Percentiles rank a stretch among this genome's conserved stretches.
Conservation (phyloP, 2,329 filamentous ascomycete species). For the Niveomyces coronatus region DNA sequence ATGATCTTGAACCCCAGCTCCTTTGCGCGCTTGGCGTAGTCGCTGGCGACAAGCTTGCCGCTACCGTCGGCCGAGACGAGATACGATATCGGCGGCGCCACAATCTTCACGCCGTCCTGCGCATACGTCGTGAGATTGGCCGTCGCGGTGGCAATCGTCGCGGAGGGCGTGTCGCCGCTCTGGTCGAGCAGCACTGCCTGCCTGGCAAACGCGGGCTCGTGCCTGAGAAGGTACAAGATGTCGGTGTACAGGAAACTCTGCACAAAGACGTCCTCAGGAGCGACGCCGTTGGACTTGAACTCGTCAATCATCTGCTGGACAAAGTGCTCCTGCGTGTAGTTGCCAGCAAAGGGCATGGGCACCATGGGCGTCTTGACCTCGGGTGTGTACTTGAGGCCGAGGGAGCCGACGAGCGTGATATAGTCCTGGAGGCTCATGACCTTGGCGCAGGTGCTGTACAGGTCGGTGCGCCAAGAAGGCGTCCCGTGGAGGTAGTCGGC, state of each 20-base stretch:
- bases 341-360: conserved; percentile 55
- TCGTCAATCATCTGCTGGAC: conserved; percentile 55
- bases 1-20: conserved; percentile 53
- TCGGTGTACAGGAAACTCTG: conserved; percentile 59
- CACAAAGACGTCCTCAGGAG: conserved; percentile 43
- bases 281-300: conserved; percentile 42
- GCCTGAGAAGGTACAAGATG: conserved; percentile 55
- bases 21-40: conserved; percentile 51
- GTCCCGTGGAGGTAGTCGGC: conserved; percentile 49
- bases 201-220: conserved; percentile 47
- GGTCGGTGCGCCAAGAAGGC: conserved; percentile 51
- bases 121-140: conserved; percentile 46
- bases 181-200: conserved; percentile 58
- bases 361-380: conserved; percentile 59
- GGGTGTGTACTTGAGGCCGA: conserved; percentile 53
- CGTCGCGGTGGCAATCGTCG: conserved; percentile 44
- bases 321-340: conserved; percentile 56
- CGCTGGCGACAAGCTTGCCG: conserved; percentile 49
- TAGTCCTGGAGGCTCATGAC: conserved; percentile 51
- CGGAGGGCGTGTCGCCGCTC: conserved; percentile 41
- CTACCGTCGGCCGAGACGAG: conserved; percentile 43
- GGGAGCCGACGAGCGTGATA: conserved; percentile 46
- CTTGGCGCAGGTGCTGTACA: conserved; percentile 56
- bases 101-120: conserved; percentile 47
- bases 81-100: conserved; percentile 54